These are phyloP conservation scores for Rhinocladiella mackenziei DNA, from an alignment of 2,329 filamentous ascomycete species.

Conservation along the genomic window DNA sequence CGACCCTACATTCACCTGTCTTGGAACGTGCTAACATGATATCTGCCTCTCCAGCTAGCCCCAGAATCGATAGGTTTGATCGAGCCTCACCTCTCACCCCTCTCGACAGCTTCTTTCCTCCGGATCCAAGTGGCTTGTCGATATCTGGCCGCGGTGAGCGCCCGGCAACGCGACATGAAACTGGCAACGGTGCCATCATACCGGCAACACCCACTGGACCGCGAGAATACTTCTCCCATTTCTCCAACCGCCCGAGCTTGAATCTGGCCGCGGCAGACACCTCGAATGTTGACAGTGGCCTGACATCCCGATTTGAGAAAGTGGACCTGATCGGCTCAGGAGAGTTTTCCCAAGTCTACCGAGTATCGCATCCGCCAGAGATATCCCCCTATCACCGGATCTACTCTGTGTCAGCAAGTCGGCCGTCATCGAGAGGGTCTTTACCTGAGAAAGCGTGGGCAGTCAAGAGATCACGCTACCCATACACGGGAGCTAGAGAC, in stretches of 20 bases:
- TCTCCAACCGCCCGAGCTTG: conserved; percentile 60
- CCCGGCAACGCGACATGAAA: conserved; percentile 37
- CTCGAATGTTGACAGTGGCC: conserved; percentile 68
- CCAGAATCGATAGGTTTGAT: conserved; percentile 54
- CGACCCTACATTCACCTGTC: conserved; percentile 34
- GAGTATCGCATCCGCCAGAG: conserved; percentile 55
- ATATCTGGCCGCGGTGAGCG: conserved; percentile 63
- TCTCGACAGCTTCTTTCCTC: conserved; percentile 66
- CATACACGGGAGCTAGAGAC: conserved; percentile 72
- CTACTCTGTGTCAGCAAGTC: conserved; percentile 44
- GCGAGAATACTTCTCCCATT: conserved; percentile 54
- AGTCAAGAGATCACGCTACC: conserved; percentile 86
- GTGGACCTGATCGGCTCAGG: conserved; percentile 78
- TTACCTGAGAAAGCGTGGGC: conserved; percentile 67
- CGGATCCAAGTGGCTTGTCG: conserved; percentile 76
- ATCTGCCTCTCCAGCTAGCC: conserved; percentile 56
- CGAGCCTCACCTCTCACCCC: conserved; percentile 70
- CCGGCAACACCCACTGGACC: conserved; percentile 80
- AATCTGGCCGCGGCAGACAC: conserved; percentile 67
- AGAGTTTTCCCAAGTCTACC: conserved; percentile 90
- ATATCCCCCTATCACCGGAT: conserved; percentile 39
- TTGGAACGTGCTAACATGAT: conserved; percentile 52
- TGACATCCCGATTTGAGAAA: conserved; percentile 73
- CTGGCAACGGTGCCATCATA: conserved; percentile 44
- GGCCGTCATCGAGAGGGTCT: conserved; percentile 52